phyloP scores from a whole-genome alignment of 352 stramenopile species.

The Phytophthora cactorum region DNA sequence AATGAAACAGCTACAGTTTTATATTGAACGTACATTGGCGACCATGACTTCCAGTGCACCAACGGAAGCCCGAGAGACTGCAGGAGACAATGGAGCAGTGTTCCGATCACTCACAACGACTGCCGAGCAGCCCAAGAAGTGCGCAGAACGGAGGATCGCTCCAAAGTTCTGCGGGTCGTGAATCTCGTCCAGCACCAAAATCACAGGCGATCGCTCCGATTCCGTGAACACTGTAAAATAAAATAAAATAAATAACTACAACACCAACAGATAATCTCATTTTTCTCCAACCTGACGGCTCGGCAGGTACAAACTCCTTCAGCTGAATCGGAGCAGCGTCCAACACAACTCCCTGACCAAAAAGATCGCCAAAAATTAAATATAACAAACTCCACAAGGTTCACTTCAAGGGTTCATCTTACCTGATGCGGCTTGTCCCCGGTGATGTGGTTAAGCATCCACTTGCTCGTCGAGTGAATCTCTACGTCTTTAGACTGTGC shows the following conservation, averaged over 20 bases:
- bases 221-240: slow-evolving; percentile 38
- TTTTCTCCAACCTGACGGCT: slow-evolving; percentile 43
- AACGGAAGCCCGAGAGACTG: slow-evolving; percentile 75
- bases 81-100: slow-evolving; percentile 72
- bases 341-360: slow-evolving; percentile 65
- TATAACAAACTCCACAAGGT: slow-evolving; percentile 1
- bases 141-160: slow-evolving; percentile 76
- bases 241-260: slow-evolving; percentile 1
- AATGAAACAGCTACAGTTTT: background rate
- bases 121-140: slow-evolving; percentile 75
- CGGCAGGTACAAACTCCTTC: slow-evolving; percentile 54
- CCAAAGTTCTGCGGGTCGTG: slow-evolving; percentile 87
- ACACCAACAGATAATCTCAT: background rate
- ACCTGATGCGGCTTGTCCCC: slow-evolving; percentile 86
- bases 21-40: slow-evolving; percentile 56
- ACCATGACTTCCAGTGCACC: slow-evolving; percentile 78
- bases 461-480: slow-evolving; percentile 57
- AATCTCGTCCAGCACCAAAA: slow-evolving; percentile 79
- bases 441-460: slow-evolving; percentile 86
- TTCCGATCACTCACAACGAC: slow-evolving; percentile 79
- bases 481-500: slow-evolving; percentile 37
- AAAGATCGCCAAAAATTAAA: slow-evolving; percentile 28
- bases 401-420: slow-evolving; percentile 1
- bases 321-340: slow-evolving; percentile 68
- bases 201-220: slow-evolving; percentile 53